Conservation (phyloP, 306 rosid species). For the Benincasa hispida region DNA sequence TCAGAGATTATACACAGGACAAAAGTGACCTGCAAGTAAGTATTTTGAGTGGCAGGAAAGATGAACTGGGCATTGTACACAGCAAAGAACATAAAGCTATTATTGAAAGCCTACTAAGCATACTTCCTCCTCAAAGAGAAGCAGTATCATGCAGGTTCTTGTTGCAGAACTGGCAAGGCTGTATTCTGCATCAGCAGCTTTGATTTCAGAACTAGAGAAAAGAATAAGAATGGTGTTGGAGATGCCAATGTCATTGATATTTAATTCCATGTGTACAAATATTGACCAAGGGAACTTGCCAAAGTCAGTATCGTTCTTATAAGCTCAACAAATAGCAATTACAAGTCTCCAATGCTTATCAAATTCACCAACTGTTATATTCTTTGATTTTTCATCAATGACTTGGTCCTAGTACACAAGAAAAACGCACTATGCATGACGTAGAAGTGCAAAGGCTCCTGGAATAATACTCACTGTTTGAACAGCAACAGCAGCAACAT, state of each 20-base stretch:
- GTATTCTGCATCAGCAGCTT: slow-evolving; percentile 72
- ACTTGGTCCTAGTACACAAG: slow-evolving; percentile 30
- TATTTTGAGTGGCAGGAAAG: slow-evolving; percentile 30
- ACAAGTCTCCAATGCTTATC: not conserved
- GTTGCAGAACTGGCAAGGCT: slow-evolving; percentile 66
- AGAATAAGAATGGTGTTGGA: slow-evolving; percentile 70
- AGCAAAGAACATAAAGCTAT: slow-evolving; percentile 60
- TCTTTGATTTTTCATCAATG: too few species aligned
- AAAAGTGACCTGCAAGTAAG: slow-evolving; percentile 53
- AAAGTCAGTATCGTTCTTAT: slow-evolving; percentile 42
- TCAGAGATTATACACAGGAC: slow-evolving; percentile 52
- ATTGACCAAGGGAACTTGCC: slow-evolving; percentile 40
- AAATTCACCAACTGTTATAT: slow-evolving; percentile 9
- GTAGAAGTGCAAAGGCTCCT: slow-evolving; percentile 66
- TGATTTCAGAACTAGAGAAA: slow-evolving; percentile 80
- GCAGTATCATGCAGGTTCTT: slow-evolving; percentile 76
- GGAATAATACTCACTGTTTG: slow-evolving; percentile 86
- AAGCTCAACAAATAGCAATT: not conserved
- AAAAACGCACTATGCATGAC: slow-evolving; percentile 62
- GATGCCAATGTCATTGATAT: slow-evolving; percentile 79
- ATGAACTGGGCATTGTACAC: slow-evolving; percentile 30
- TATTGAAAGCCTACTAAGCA: slow-evolving; percentile 64
- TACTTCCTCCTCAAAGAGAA: slow-evolving; percentile 68
- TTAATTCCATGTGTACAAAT: slow-evolving; percentile 62
- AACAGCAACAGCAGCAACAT: slow-evolving; percentile 54